These are phyloP conservation scores for Phoenix roebelenii DNA, from an alignment of 176 grass and related monocot genomes.

Conservation along the genomic window DNA sequence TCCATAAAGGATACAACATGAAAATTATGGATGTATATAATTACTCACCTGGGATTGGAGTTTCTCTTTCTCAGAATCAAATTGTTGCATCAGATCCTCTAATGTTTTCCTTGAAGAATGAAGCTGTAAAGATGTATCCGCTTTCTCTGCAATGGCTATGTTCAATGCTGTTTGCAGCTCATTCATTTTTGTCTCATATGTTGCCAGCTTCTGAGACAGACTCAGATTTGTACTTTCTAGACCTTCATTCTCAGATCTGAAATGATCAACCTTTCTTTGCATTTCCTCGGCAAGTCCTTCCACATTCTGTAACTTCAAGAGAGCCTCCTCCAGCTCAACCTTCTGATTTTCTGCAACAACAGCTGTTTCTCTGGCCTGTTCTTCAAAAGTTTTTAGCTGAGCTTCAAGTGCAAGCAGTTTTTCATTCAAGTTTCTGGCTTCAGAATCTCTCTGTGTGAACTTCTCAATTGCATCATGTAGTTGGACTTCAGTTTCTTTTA, in stretches of 20 bases:
- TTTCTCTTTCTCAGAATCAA: conserved; percentile 32
- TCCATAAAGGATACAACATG: conserved; percentile 1
- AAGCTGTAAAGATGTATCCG: conserved; percentile 29
- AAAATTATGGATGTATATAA: conserved; percentile 15
- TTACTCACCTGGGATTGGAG: conserved; percentile 58
- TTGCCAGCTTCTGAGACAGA: conserved; percentile 42
- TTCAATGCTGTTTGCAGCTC: conserved; percentile 51
- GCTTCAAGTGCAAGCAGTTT: conserved; percentile 67
- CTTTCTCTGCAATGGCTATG: conserved; percentile 52
- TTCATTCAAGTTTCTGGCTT: conserved; percentile 13
- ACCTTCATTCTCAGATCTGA: conserved; percentile 47
- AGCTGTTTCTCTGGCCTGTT: conserved; percentile 53
- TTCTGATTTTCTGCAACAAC: conserved; percentile 34
- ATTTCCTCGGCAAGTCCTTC: conserved; percentile 37
- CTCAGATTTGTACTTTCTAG: conserved; percentile 41
- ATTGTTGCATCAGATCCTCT: conserved; percentile 39
- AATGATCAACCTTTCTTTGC: conserved; percentile 35
- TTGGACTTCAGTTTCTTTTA: conserved; percentile 13
- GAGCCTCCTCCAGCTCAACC: conserved; percentile 35
- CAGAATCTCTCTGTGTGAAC: conserved; percentile 4
- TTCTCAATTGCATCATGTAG: conserved; percentile 16
- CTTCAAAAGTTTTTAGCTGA: conserved; percentile 57
- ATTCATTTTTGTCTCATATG: conserved; percentile 57
- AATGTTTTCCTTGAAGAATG: conserved; percentile 32
- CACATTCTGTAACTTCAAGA: conserved; percentile 30